phyloP scores from a whole-genome alignment of 2,329 filamentous ascomycete species.

The Aspergillus transmontanensis region DNA sequence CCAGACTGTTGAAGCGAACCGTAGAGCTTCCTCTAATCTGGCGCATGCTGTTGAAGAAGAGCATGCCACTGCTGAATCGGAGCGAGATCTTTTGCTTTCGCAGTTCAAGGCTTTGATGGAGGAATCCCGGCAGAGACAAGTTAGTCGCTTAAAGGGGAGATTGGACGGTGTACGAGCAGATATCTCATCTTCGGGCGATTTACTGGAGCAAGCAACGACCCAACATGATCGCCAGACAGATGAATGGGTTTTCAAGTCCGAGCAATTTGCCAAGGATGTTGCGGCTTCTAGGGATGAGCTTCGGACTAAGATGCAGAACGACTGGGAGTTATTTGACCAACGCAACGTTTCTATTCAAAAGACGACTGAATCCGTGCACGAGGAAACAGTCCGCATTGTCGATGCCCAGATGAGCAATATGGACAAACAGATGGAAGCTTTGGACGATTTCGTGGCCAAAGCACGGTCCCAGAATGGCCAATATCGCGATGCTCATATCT shows the following conservation, averaged over 20 bases:
- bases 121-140: constrained; percentile 72
- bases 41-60: constrained; percentile 75
- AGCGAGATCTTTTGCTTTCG: constrained; percentile 71
- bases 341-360: constrained; percentile 82
- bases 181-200: constrained; percentile 64
- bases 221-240: constrained; percentile 73
- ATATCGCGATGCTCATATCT: constrained; percentile 70
- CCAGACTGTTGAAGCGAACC: constrained; percentile 68
- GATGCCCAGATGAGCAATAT: constrained; percentile 87
- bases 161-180: constrained; percentile 65
- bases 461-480: constrained; percentile 78
- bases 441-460: constrained; percentile 86
- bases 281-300: constrained; percentile 73
- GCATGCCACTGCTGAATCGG: constrained; percentile 68
- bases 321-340: constrained; percentile 79
- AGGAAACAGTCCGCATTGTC: constrained; percentile 85
- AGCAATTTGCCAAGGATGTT: constrained; percentile 69
- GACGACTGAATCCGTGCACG: constrained; percentile 83
- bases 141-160: constrained; percentile 67
- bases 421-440: constrained; percentile 80
- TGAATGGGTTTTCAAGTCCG: constrained; percentile 70
- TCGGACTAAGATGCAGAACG: constrained; percentile 79
- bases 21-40: constrained; percentile 66
- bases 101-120: constrained; percentile 80
- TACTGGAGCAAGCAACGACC: constrained; percentile 66